These are phyloP conservation scores for Saccharum officinarum DNA, from an alignment of 176 grass and related monocot genomes.

Conservation along the genomic window DNA sequence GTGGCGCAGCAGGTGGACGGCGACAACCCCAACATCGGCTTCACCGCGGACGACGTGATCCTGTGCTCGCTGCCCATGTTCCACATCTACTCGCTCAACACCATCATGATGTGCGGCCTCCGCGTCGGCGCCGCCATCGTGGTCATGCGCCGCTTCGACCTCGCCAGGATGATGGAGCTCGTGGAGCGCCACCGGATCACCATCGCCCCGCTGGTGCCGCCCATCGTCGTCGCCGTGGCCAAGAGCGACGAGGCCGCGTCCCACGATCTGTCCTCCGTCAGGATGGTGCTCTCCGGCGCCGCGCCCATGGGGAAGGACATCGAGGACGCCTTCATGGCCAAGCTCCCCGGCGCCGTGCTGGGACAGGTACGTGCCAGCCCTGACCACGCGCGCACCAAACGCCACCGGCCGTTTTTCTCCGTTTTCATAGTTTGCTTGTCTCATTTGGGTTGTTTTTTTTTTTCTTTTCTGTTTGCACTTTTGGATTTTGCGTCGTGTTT, in stretches of 20 bases:
- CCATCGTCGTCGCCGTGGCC: slow-evolving; percentile 65
- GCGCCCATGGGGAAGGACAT: slow-evolving; percentile 84
- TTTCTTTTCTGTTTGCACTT: too few species aligned
- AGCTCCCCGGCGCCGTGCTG: slow-evolving; percentile 62
- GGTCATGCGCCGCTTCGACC: slow-evolving; percentile 69
- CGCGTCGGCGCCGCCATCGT: slow-evolving; percentile 59
- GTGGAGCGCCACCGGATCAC: slow-evolving; percentile 56
- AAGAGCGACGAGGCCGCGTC: slow-evolving; percentile 42
- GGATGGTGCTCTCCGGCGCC: slow-evolving; percentile 72
- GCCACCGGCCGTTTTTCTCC: neutral
- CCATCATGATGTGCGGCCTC: slow-evolving; percentile 71
- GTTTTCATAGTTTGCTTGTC: neutral
- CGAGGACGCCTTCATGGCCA: slow-evolving; percentile 66
- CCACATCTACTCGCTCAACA: slow-evolving; percentile 78
- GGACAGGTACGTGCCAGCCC: slow-evolving; percentile 49
- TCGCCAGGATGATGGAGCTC: slow-evolving; percentile 50
- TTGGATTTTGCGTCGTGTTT: too few species aligned
- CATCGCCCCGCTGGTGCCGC: slow-evolving; percentile 69
- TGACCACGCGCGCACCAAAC: neutral
- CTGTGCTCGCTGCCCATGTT: slow-evolving; percentile 78
- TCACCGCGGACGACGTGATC: slow-evolving; percentile 58
- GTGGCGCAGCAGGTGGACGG: slow-evolving; percentile 86
- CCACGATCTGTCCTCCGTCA: slow-evolving; percentile 61
- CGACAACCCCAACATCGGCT: slow-evolving; percentile 67
- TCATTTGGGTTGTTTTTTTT: neutral